Base-by-base conservation (phyloP, 2,329 filamentous ascomycete species). In the Penicillium sp. region DNA sequence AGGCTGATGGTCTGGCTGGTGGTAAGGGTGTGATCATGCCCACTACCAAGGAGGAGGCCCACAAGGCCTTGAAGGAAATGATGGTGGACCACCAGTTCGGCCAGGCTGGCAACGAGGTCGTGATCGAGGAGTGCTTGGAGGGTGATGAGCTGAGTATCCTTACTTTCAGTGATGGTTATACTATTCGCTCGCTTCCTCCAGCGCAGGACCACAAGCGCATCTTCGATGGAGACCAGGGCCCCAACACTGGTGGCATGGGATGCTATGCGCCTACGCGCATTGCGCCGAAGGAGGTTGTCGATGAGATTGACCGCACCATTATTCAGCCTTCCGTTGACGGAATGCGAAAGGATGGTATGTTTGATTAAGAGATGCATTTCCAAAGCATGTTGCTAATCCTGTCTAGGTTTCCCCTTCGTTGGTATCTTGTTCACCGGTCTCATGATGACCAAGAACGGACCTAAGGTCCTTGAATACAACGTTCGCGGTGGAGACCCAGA, bases 131-230 rank as follows among this genome's bases (percentile, higher is more conserved):
- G 76, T 94, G 90, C 66, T 80, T 99, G 35, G 86, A 90, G 60
- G 94, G 94, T 44, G 91, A 97, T 63, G 94, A 99, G 77, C 82
- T 97, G 61, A 94, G 90, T 70, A 89, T 99, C 63, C 81, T 99
- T 49, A 91, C 89, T 33, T 96, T 99, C 78, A 91, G 88, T 70
- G 94, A 99, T 72, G 94, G 94, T 51, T 89, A 89, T 72, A 89
- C 88, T 1, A 89, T 96, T 72, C 84, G 86, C 70, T 91, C 89
- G 9, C 81, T 97, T 10, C 93, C 93, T 6, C 89, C 94, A 1
- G 93, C 93, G 1, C 94, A 99, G 75, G 94, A 97, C 74, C 94
- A 99, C 81, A 97, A 99, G 83, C 86, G 92, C 61, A 92, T 96
- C 63, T 90, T 89, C 53, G 94, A 99, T 69, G 91, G 90, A 54